A percentile compares a stretch with the other conserved stretches of the same genome.
Conservation (phyloP, 805 yeast species). For the Metschnikowia anglica region DNA sequence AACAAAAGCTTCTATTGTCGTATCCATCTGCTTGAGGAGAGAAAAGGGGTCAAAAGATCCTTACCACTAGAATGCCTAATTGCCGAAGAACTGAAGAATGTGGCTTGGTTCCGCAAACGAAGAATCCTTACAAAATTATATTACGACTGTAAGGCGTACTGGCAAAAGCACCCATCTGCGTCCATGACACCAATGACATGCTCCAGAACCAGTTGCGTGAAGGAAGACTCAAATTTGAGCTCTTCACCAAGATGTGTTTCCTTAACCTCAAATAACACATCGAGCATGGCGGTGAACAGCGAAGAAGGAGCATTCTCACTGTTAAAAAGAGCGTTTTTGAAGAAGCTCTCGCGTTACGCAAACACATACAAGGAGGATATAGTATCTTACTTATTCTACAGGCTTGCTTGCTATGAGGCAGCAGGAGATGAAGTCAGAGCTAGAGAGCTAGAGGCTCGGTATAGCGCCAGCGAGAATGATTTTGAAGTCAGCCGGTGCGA, state of each 20-base stretch:
- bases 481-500: not conserved
- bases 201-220: conserved; percentile 15
- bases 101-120: conserved; percentile 13
- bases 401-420: conserved; percentile 15
- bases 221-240: not conserved
- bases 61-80: conserved; percentile 15
- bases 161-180: conserved; percentile 13
- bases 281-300: not conserved
- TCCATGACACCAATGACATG: conserved; percentile 14
- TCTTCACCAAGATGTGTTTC: conserved; percentile 13
- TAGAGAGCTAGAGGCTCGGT: conserved; percentile 19
- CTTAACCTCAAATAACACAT: conserved; percentile 5
- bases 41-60: conserved; percentile 13
- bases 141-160: conserved; percentile 16
- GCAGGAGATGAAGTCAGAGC: conserved; percentile 15
- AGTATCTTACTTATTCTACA: conserved; percentile 24
- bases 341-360: conserved; percentile 15
- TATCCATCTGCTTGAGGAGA: conserved; percentile 17
- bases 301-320: conserved; percentile 10
- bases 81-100: conserved; percentile 14
- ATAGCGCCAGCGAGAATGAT: conserved; percentile 8
- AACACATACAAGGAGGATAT: conserved; percentile 19
- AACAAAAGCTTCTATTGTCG: conserved; percentile 15
- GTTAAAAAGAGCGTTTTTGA: conserved; percentile 15
- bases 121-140: conserved; percentile 15